These are phyloP conservation scores for Metrosideros polymorpha DNA, from an alignment of 441 rosid genomes.

Conservation along the genomic window DNA sequence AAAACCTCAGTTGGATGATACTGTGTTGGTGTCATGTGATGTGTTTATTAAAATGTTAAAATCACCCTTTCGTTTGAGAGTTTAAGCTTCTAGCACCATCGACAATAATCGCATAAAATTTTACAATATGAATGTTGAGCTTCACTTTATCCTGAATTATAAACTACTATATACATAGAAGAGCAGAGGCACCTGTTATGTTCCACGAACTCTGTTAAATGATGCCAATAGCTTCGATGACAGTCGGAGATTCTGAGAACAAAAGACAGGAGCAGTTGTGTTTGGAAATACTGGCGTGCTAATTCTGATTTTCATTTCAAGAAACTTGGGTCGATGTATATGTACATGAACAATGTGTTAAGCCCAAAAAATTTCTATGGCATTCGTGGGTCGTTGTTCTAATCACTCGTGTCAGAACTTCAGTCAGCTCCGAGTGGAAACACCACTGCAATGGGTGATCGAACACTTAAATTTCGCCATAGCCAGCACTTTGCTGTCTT, in stretches of 20 bases:
- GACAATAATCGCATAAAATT: neutral
- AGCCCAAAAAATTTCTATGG: neutral
- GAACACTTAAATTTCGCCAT: neutral
- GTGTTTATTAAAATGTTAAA: neutral
- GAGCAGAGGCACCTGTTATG: neutral
- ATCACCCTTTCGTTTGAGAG: neutral
- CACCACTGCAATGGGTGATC: slow-evolving; percentile 2
- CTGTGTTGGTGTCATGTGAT: neutral
- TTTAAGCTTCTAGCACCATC: neutral
- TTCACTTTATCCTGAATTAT: neutral
- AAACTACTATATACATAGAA: neutral
- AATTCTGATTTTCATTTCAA: neutral
- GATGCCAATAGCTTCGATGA: neutral
- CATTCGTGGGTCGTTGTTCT: neutral
- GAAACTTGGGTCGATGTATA: neutral
- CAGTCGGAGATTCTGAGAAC: neutral
- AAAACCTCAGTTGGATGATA: neutral
- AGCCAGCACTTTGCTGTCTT: slow-evolving; percentile 24
- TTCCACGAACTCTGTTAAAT: neutral
- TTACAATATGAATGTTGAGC: neutral
- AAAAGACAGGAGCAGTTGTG: neutral
- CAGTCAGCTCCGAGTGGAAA: slow-evolving; percentile 37
- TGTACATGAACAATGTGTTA: neutral
- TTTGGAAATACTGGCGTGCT: neutral
- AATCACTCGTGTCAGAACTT: neutral